Conservation (phyloP, 2,329 filamentous ascomycete species). For the Fusarium sp. region DNA sequence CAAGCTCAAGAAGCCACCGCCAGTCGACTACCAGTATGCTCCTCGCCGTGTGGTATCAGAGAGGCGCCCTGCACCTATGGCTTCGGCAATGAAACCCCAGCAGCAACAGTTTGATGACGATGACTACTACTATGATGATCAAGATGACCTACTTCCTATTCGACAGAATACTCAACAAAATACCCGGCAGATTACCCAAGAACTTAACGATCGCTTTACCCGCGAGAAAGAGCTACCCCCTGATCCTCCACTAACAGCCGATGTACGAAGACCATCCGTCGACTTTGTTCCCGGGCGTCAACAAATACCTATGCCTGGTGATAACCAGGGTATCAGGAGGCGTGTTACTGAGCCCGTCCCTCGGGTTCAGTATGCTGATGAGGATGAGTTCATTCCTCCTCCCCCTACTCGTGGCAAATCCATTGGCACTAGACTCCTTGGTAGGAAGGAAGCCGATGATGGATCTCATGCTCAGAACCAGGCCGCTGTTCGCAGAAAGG, state of each 20-base stretch:
- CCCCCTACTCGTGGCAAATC: constrained; percentile 35
- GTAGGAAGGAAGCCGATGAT: constrained; percentile 9
- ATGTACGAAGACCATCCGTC: constrained; percentile 20
- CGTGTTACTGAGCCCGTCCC: constrained; percentile 46
- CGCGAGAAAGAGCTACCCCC: constrained; percentile 48
- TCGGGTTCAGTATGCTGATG: constrained; percentile 38
- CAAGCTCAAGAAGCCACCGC: constrained; percentile 66
- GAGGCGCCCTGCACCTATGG: constrained; percentile 37
- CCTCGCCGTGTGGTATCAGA: constrained; percentile 55
- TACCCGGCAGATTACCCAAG: constrained; percentile 21
- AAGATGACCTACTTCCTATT: constrained; percentile 20
- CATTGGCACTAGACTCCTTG: constrained; percentile 26
- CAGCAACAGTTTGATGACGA: constrained; percentile 23
- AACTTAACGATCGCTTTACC: constrained; percentile 41
- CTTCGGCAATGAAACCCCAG: constrained; percentile 14
- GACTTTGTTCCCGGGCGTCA: constrained; percentile 18
- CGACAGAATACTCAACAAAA: constrained; percentile 16
- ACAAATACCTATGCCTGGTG: constrained; percentile 29
- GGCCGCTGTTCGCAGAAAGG: constrained; percentile 30
- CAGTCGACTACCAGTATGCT: constrained; percentile 59
- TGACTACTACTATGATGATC: constrained; percentile 33
- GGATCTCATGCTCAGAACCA: constrained; percentile 21
- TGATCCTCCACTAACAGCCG: constrained; percentile 41
- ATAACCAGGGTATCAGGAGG: constrained; percentile 39
- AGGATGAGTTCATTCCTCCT: constrained; percentile 43